Conservation (phyloP, 495 filamentous ascomycete genomes). For the Pseudomonodictys pantanalensis region DNA sequence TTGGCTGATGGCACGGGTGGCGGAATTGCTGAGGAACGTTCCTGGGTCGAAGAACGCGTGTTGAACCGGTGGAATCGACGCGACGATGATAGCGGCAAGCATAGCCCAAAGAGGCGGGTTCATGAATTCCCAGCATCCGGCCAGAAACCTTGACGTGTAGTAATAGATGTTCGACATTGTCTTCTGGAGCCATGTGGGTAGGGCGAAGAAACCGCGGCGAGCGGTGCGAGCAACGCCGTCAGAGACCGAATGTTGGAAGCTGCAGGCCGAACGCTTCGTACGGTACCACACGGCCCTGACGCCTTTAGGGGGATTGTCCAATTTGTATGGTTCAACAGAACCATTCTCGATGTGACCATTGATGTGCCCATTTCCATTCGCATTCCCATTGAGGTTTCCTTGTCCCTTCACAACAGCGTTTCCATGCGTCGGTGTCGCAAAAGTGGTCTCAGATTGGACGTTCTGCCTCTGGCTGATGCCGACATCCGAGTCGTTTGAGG, state of each 20-base stretch:
- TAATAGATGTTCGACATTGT: constrained; percentile 46
- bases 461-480: constrained; percentile 31
- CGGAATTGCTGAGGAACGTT: constrained; percentile 87
- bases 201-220: constrained; percentile 40
- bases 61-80: constrained; percentile 83
- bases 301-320: constrained; percentile 21
- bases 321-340: constrained; percentile 3
- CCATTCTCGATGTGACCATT: constrained; percentile 1
- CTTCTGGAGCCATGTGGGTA: constrained; percentile 61
- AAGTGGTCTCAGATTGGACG: constrained; percentile 37
- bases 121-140: constrained; percentile 87
- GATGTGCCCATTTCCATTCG: constrained; percentile 28
- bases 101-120: constrained; percentile 98
- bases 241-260: constrained; percentile 3
- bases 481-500: constrained; percentile 30
- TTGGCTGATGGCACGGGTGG: constrained; percentile 81
- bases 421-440: constrained; percentile 48
- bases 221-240: constrained; percentile 11
- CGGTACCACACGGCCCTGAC: constrained; percentile 27
- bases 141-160: constrained; percentile 52
- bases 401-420: constrained; percentile 36
- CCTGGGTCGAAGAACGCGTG: constrained; percentile 82
- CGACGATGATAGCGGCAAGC: constrained; percentile 81
- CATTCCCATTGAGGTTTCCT: constrained; percentile 22
- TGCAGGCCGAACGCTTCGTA: constrained; percentile 4